Base-by-base conservation (phyloP, 179 eudicot species). In the Gypsophila paniculata region DNA sequence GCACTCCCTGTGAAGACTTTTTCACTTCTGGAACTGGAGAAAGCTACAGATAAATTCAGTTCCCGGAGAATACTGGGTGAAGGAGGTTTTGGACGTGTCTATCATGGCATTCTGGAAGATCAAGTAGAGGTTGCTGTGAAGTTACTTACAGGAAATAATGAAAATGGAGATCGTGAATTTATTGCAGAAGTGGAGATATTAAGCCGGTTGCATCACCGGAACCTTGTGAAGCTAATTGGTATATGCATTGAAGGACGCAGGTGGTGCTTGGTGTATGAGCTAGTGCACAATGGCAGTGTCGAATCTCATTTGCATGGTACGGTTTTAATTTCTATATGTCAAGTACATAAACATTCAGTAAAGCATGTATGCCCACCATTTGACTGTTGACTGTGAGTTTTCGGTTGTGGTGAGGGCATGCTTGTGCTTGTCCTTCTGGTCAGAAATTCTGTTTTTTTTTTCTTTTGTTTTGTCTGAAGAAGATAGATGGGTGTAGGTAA, bases 41-140 rank as follows among this genome's bases (percentile, higher is more conserved):
- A 86, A 73, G 97, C 98, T 54, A 91, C 98, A 18, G 90, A 93
- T 17, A 88, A 77, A 72, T 93, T 93, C 71, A 88, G 91, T 72
- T 84, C 88, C 22, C 78, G 78, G 76, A 85, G 78, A 83, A 70
- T 93, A 61, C 79, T 93, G 80, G 98, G 97, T 69, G 97, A 91
- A 89, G 98, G 98, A 77, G 98, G 98, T 42, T 93, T 93, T 83
- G 98, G 98, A 61, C 86, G 93, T 70, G 98, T 93, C 70, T 93
- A 89, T 87, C 96, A 74, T 77, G 97, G 98, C 59, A 61, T 80
- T 65, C 29, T 89, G 78, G 97, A 86, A 82, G 93, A 93, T 71
- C 85, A 82, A 65, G 79, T 78, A 61, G 97, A 93, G 71, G 90
- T 88, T 70, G 98, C 98, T 19, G 98, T 91, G 17, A 93, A 93